Percentiles rank a stretch among this genome's conserved stretches.
Conservation (phyloP, 495 filamentous ascomycete genomes). For the Penicillium antarcticum region DNA sequence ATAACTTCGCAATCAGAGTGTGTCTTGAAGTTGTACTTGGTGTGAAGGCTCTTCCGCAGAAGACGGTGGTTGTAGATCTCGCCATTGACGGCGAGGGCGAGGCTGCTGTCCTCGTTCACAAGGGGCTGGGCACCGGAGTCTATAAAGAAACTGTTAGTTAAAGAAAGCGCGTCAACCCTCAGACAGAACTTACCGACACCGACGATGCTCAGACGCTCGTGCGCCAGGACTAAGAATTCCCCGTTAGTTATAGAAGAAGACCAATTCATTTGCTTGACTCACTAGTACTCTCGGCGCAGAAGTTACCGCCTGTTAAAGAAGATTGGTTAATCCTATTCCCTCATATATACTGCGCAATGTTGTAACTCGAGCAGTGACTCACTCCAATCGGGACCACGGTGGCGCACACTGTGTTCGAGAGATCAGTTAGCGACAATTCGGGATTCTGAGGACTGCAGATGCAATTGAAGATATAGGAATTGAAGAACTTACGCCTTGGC, state of each 20-base stretch:
- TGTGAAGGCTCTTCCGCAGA: constrained; percentile 77
- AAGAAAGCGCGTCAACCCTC: not conserved
- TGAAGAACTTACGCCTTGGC: constrained; percentile 78
- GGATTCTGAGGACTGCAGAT: constrained; percentile 28
- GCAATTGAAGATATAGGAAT: constrained; percentile 9
- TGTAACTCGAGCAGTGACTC: constrained; percentile 44
- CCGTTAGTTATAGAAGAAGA: constrained; percentile 19
- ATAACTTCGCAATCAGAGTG: constrained; percentile 98
- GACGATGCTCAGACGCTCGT: constrained; percentile 96
- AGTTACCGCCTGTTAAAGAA: constrained; percentile 70
- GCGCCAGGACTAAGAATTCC: constrained; percentile 74
- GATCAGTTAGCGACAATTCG: constrained; percentile 22
- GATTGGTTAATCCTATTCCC: constrained; percentile 11
- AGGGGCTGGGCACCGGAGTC: constrained; percentile 94
- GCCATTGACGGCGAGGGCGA: constrained; percentile 95
- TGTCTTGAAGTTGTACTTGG: constrained; percentile 89
- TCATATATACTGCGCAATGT: not conserved
- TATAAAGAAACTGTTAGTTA: constrained; percentile 31
- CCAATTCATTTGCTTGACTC: constrained; percentile 27
- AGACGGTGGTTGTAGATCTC: constrained; percentile 99
- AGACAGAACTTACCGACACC: constrained; percentile 75
- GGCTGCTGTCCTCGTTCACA: constrained; percentile 80
- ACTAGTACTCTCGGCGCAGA: constrained; percentile 87
- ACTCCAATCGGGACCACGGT: constrained; percentile 99
- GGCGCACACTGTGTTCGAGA: constrained; percentile 65